These are phyloP conservation scores for Juncus inflexus DNA, from an alignment of 176 grass and related monocot genomes.

Conservation along the genomic window DNA sequence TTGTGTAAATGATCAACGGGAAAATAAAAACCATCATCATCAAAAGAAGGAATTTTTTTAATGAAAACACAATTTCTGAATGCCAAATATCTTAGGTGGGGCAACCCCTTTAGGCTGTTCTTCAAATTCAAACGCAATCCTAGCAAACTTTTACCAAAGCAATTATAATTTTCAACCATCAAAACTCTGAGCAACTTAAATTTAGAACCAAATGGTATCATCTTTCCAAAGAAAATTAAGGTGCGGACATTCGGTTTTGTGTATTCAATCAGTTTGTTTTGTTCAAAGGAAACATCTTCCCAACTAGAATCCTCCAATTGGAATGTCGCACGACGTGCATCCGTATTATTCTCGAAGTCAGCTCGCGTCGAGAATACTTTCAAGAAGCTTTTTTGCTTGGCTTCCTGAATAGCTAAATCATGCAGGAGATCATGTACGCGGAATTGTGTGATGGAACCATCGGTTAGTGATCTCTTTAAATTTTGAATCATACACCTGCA, in stretches of 20 bases:
- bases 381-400: not conserved
- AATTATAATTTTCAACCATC: no score
- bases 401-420: not conserved
- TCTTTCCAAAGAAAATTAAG: not conserved
- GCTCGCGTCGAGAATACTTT: not conserved
- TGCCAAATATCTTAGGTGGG: not conserved
- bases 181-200: not conserved
- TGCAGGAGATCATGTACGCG: slow-evolving; percentile 7
- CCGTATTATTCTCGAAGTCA: not conserved
- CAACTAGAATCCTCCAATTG: no score
- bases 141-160: no score
- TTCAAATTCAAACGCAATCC: no score
- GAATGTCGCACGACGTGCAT: not conserved
- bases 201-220: not conserved
- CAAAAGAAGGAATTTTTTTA: no score
- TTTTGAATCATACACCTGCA: not conserved
- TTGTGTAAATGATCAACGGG: no score
- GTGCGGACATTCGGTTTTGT: no score
- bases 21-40: no score
- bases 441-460: not conserved
- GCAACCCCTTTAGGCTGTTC: not conserved
- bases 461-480: slow-evolving; percentile 6
- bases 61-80: not conserved
- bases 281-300: no score
- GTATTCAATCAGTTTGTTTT: no score